Conservation (phyloP, 75 land plant species). For the Picea glauca region DNA sequence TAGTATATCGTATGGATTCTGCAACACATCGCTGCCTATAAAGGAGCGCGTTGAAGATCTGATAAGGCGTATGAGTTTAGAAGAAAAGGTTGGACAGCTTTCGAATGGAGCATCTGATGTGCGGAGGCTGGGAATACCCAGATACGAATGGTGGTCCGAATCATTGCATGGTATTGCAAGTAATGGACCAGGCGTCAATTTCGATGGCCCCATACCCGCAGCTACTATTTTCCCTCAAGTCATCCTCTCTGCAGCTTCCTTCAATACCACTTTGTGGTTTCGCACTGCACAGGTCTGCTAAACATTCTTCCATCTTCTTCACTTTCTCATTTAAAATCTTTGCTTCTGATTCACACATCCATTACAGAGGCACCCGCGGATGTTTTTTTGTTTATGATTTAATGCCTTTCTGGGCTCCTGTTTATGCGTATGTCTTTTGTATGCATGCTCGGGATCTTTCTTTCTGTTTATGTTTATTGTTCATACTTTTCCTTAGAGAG, state of each 20-base stretch:
- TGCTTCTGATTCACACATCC: no score
- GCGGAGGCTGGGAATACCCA: conserved; percentile 73
- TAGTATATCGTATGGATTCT: conserved; percentile 44
- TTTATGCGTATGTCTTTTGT: no score
- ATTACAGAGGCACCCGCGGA: no score
- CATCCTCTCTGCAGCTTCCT: conserved; percentile 84
- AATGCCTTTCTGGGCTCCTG: no score
- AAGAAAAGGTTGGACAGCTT: conserved; percentile 75
- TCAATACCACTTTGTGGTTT: conserved; percentile 67
- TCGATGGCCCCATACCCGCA: conserved; percentile 42
- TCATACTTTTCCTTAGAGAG: no score
- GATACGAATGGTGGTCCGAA: conserved; percentile 93
- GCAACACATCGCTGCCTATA: conserved; percentile 47
- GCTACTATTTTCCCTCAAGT: conserved; percentile 94
- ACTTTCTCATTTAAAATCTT: no score
- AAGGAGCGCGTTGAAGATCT: conserved; percentile 49
- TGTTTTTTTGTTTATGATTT: no score
- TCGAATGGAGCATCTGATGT: conserved; percentile 58
- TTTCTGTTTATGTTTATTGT: no score
- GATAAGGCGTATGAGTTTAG: conserved; percentile 58
- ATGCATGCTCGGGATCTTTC: no score
- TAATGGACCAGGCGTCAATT: conserved; percentile 45
- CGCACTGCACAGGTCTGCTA: conserved; percentile 63
- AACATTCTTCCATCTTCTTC: background rate
- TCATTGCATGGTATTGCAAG: conserved; percentile 72